Conservation (phyloP, 73 alveolate genomes). For the Paramecium sexaurelia region DNA sequence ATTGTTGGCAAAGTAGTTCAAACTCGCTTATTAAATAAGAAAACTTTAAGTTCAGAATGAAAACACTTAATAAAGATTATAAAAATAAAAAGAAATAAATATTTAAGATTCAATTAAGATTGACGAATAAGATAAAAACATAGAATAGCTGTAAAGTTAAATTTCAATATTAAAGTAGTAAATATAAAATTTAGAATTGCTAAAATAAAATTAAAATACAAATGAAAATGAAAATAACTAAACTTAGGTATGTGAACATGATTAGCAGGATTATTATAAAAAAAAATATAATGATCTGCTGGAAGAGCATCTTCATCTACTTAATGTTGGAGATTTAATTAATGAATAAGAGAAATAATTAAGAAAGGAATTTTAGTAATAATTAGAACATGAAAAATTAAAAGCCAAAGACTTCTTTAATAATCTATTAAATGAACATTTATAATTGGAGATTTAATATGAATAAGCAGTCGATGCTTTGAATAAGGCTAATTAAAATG, state of each 20-base stretch:
- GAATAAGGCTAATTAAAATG: not conserved
- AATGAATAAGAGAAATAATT: not conserved
- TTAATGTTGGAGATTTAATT: not conserved
- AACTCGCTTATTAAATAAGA: not conserved
- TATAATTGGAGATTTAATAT: not conserved
- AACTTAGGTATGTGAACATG: too few species aligned
- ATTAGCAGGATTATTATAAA: constrained; percentile 2
- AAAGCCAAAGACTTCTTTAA: not conserved
- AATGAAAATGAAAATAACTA: not conserved
- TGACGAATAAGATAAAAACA: not conserved
- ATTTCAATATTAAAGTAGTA: not conserved
- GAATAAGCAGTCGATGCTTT: not conserved
- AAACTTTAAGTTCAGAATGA: not conserved
- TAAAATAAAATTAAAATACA: too few species aligned
- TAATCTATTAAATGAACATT: not conserved
- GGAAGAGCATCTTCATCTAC: not conserved
- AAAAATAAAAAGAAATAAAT: not conserved
- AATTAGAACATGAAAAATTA: not conserved
- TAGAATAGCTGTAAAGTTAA: not conserved
- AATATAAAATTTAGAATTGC: too few species aligned
- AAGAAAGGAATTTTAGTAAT: not conserved
- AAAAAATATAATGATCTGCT: not conserved
- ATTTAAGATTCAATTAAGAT: not conserved
- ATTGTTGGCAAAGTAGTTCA: not conserved
- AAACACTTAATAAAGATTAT: not conserved